Conservation (phyloP, 140 eudicot genomes). For the Senecio squalidus region DNA sequence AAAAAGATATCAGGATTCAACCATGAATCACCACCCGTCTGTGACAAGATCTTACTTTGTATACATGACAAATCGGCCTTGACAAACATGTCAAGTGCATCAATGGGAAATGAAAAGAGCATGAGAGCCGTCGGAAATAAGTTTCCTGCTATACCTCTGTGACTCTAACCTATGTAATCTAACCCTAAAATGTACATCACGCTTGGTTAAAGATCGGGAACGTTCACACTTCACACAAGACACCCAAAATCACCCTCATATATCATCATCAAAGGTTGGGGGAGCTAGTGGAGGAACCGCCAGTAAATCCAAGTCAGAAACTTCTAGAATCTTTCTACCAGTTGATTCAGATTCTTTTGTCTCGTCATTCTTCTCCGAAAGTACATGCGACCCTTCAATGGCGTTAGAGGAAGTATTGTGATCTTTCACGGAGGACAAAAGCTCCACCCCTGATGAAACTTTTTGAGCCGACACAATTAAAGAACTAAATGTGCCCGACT, state of each 20-base stretch:
- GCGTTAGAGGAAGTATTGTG: constrained; percentile 26
- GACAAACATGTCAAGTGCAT: constrained; percentile 14
- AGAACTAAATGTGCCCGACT: constrained; percentile 72
- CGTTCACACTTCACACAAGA: constrained; percentile 17
- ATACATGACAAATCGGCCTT: constrained; percentile 18
- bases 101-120: constrained; percentile 10
- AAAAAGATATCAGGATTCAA: constrained; percentile 5
- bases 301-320: constrained; percentile 4
- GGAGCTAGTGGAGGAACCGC: constrained; percentile 92
- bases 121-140: constrained; percentile 8
- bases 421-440: constrained; percentile 30
- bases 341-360: constrained; percentile 31
- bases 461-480: constrained; percentile 55
- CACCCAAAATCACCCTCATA: constrained; percentile 13
- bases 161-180: constrained; percentile 32
- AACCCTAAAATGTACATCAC: constrained; percentile 52
- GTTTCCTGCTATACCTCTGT: constrained; percentile 26
- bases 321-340: constrained; percentile 54
- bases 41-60: constrained; percentile 12
- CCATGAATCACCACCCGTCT: constrained; percentile 6
- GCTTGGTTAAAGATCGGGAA: constrained; percentile 88
- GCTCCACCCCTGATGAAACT: constrained; percentile 17
- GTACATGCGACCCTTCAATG: constrained; percentile 13
- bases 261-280: constrained; percentile 41
- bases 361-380: constrained; percentile 47